Evolutionary conservation across 2,329 filamentous ascomycete species (phyloP).

Genomic region (Tolypocladium nubicola): DNA sequence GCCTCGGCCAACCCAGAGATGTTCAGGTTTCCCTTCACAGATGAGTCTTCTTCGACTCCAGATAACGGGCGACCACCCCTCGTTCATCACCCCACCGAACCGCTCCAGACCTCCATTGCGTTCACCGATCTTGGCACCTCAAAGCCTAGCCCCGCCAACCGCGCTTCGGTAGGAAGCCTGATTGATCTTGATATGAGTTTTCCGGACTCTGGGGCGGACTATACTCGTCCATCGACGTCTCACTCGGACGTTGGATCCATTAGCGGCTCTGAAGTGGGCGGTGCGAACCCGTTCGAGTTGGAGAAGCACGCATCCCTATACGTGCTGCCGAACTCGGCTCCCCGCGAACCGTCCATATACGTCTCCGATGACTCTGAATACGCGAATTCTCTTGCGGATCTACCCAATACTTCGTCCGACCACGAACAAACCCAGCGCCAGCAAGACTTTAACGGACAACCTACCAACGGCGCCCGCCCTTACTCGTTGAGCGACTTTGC

Average conservation of each 20-base stretch:
- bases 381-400: slow-evolving; percentile 23
- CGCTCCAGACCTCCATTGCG: slow-evolving; percentile 29
- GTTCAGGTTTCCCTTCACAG: slow-evolving; percentile 37
- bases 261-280: slow-evolving; percentile 43
- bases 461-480: slow-evolving; percentile 12
- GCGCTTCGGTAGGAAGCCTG: slow-evolving; percentile 33
- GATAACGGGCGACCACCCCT: slow-evolving; percentile 30
- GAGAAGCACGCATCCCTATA: slow-evolving; percentile 53
- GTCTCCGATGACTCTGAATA: slow-evolving; percentile 48
- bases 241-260: slow-evolving; percentile 48
- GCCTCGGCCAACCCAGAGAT: slow-evolving; percentile 43
- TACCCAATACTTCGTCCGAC: slow-evolving; percentile 7
- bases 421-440: slow-evolving; percentile 7
- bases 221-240: slow-evolving; percentile 45
- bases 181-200: slow-evolving; percentile 47
- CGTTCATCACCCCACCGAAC: slow-evolving; percentile 41
- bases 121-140: slow-evolving; percentile 31
- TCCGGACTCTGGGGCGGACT: slow-evolving; percentile 38
- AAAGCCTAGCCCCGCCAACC: slow-evolving; percentile 21
- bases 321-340: slow-evolving; percentile 22
- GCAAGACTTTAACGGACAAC: slow-evolving; percentile 4
- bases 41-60: slow-evolving; percentile 15
- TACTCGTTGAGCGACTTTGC: slow-evolving; percentile 30
- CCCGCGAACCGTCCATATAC: slow-evolving; percentile 48
- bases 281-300: slow-evolving; percentile 49